Base-by-base conservation (phyloP, 306 rosid genomes). In the Medicago arabica region DNA sequence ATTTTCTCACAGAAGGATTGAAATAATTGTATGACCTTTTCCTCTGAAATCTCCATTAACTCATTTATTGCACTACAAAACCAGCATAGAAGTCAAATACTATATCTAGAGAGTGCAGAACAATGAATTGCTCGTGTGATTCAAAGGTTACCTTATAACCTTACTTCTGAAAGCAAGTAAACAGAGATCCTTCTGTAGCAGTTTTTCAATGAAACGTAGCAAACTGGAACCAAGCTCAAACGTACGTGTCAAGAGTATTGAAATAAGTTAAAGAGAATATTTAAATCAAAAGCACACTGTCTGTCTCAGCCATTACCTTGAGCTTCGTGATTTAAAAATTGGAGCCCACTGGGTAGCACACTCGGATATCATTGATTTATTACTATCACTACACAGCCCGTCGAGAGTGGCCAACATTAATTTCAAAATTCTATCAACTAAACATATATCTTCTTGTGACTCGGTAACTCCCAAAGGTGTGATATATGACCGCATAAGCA, bases 281-380 rank as follows among this genome's bases (percentile, higher is more conserved):
- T 54, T 53, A 75, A 54, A 66, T 41, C 25, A 57, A 25, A 81
- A 76, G 54, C 36, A 9, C 72, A 66, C 55, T 21, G 49, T 51
- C 41, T 28, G 31, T 46, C 71, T 11, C 10, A 67, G 70, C 58
- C 71, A 78, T 80, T 84, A 94, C 98, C 97, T 87, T 43, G 82
- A 64, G 76, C 79, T 82, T 72, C 44, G 82, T 49, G 82, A 77
- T 68, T 73, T 83, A 80, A 94, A 94, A 74, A 90, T 78, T 15
- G 93, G 89, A 82, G 90, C 85, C 98, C 97, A 94, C 47, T 78
- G 87, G 83, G 85, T 40, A 34, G 95, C 91, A 83, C 96, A 92
- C 50, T 68, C 75, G 14, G 88, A 82, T 82, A 94, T 85, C 36
- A 80, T 60, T 49, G 89, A 76, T 71, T 75, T 46, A 54, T 62